Evolutionary conservation across 371 early-diverging fungal species (phyloP).

Genomic region (Globomyces sp.): DNA sequence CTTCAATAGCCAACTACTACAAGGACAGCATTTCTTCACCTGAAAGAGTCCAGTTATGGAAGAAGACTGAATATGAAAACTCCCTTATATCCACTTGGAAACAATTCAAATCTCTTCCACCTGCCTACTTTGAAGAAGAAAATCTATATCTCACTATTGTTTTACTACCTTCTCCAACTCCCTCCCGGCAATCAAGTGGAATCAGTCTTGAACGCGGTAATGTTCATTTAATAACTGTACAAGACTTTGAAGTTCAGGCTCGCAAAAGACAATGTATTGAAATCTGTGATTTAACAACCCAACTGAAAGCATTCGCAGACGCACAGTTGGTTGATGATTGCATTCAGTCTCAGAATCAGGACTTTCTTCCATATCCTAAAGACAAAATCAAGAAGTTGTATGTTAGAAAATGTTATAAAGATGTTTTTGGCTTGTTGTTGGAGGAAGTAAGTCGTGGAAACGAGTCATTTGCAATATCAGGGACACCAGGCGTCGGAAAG

Average conservation of each 20-base stretch:
- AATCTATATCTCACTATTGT: too few relatives aligned
- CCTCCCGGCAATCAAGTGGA: too few relatives aligned
- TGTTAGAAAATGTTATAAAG: constrained; percentile 38
- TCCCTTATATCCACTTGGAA: too few relatives aligned
- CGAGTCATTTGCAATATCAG: constrained; percentile 34
- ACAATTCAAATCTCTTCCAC: too few relatives aligned
- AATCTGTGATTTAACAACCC: constrained; percentile 1
- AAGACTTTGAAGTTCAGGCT: not conserved
- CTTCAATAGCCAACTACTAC: too few relatives aligned
- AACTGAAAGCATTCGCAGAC: constrained; percentile 8
- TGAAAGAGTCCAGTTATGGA: too few relatives aligned
- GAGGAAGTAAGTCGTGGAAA: constrained; percentile 6
- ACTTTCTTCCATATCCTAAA: constrained; percentile 28
- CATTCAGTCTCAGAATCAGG: constrained; percentile 19
- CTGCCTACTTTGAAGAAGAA: too few relatives aligned
- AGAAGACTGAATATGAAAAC: too few relatives aligned
- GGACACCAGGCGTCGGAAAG: constrained; percentile 36
- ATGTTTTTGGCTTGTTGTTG: constrained; percentile 27
- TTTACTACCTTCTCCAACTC: too few relatives aligned
- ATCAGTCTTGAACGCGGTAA: too few relatives aligned
- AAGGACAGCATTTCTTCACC: too few relatives aligned
- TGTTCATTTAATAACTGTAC: not conserved
- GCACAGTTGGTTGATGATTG: constrained; percentile 16
- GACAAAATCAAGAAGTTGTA: constrained; percentile 24
- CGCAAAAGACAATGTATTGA: not conserved